phyloP scores from a whole-genome alignment of 108 stramenopile genomes.

The Pseudonitzschia pungens region DNA sequence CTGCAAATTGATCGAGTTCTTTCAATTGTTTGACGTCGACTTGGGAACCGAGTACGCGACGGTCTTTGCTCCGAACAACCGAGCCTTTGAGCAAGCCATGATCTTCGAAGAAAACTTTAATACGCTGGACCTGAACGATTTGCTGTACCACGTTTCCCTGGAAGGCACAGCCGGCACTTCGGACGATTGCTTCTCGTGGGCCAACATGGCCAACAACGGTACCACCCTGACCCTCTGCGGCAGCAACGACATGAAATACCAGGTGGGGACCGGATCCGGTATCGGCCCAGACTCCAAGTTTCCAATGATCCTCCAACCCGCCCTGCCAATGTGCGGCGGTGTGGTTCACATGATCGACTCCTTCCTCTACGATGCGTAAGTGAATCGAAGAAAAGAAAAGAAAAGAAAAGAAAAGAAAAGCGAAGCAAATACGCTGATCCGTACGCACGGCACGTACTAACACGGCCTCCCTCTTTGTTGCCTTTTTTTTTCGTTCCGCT shows the following conservation, averaged over 20 bases:
- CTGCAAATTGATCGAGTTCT: neutral
- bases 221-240: constrained; percentile 5
- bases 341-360: constrained; percentile 53
- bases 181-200: neutral
- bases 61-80: constrained; percentile 48
- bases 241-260: neutral
- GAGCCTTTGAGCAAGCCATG: constrained; percentile 39
- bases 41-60: neutral
- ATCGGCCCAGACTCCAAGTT: neutral
- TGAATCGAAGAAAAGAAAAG: no score
- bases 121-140: constrained; percentile 17
- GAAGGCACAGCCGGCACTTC: neutral
- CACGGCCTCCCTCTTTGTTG: no score
- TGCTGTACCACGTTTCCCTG: constrained; percentile 12
- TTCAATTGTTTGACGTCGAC: neutral
- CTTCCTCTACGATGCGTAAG: constrained; percentile 3
- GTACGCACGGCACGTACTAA: no score
- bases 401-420: no score
- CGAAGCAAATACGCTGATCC: no score
- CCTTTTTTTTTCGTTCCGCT: neutral
- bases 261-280: neutral
- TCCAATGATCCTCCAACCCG: constrained; percentile 27
- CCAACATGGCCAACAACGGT: neutral
- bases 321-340: constrained; percentile 47
- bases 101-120: no score